Percentiles rank a stretch among this genome's conserved stretches.
phyloP scores from a whole-genome alignment of 2,329 filamentous ascomycete species.

The Xylogone sp. region DNA sequence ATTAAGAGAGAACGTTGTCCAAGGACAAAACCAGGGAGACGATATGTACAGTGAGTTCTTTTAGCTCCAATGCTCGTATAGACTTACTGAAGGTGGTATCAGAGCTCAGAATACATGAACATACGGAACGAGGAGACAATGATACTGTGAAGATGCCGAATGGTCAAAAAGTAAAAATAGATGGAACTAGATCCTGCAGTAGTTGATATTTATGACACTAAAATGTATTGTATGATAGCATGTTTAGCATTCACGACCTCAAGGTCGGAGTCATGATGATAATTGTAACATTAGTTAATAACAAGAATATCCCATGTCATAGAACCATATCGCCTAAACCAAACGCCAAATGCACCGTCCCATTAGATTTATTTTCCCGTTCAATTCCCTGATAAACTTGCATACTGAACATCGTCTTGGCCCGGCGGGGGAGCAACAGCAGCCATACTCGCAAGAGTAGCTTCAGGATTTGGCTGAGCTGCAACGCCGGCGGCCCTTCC shows the following conservation, averaged over 20 bases:
- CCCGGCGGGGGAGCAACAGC: conserved; percentile 76
- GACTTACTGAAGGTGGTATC: conserved; percentile 6
- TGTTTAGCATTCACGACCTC: neutral
- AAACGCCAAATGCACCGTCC: conserved; percentile 13
- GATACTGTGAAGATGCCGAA: conserved; percentile 71
- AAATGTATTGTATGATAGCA: neutral
- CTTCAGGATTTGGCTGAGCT: conserved; percentile 16
- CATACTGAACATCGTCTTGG: conserved; percentile 73
- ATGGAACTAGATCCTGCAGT: conserved; percentile 27
- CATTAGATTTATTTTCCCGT: conserved; percentile 19
- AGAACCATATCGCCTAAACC: neutral
- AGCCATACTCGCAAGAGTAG: conserved; percentile 27
- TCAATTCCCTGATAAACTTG: conserved; percentile 79
- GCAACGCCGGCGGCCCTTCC: conserved; percentile 21
- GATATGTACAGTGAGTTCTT: conserved; percentile 56
- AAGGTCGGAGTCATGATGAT: neutral
- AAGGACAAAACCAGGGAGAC: conserved; percentile 57
- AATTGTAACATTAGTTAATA: neutral
- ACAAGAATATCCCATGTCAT: neutral
- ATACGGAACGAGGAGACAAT: conserved; percentile 91
- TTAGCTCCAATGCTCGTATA: neutral
- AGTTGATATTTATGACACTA: neutral
- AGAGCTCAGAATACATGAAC: conserved; percentile 86
- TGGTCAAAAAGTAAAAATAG: conserved; percentile 28
- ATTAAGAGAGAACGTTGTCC: conserved; percentile 80